Evolutionary conservation across 129 eudicot species (phyloP), one percentile per base, ranked within the genome.

Genomic region (Mikania micrantha): DNA sequence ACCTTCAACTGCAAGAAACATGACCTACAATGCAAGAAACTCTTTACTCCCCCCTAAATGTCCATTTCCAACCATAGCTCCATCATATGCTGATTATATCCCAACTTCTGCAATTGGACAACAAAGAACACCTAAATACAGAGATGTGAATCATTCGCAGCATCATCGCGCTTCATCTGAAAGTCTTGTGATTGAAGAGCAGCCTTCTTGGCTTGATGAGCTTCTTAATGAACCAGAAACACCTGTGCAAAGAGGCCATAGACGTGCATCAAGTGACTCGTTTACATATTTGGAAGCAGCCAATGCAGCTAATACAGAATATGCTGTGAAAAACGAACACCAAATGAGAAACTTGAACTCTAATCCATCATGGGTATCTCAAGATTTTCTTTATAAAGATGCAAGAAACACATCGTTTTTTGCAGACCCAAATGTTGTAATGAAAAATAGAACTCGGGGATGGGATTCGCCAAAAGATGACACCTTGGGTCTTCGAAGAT

Each of bases 191-290:
- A 54, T 75, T 7, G 98, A 88, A 78, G 98, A 88, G 12, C 89
- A 84, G 47, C 98, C 95, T 12, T 80, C 87, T 28, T 93, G 98
- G 98, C 79, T 93, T 13, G 96, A 93, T 34, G 98, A 93, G 29
- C 95, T 93, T 49, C 83, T 88, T 3, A 79, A 85, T 45, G 98
- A 91, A 50, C 92, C 96, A 22, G 95, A 82, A 61, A 78, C 83
- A 3, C 76, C 86, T 10, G 70, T 75, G 2, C 82, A 79, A 38
- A 86, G 79, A 82, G 81, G 85, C 41, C 96, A 93, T 75, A 77
- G 95, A 2, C 96, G 96, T 35, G 80, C 98, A 64, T 79, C 96
- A 50, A 93, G 96, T 12, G 96, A 93, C 76, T 76, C 98, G 20
- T 86, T 70, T 62, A 81, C 98, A 0, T 93, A 80, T 56, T 59